Evolutionary conservation across 2,329 filamentous ascomycete species (phyloP).

Genomic region (Scytalidium sp.): DNA sequence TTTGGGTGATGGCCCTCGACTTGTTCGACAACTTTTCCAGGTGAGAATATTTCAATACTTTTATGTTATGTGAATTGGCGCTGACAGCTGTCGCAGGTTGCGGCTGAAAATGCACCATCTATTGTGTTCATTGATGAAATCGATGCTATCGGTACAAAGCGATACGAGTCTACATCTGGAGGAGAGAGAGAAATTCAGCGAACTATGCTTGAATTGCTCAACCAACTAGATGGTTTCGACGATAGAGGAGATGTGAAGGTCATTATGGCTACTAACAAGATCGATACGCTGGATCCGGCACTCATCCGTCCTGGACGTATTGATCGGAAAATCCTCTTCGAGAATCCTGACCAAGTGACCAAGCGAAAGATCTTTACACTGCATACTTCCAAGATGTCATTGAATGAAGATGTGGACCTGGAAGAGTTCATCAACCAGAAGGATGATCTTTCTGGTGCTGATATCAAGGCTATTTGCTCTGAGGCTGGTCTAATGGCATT

Average conservation of each 20-base stretch:
- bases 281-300: conserved; percentile 93
- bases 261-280: conserved; percentile 99
- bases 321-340: conserved; percentile 88
- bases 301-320: conserved; percentile 97
- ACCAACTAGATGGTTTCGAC: conserved; percentile 98
- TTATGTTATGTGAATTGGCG: conserved; percentile 3
- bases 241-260: conserved; percentile 99
- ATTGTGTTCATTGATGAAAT: conserved; percentile 99
- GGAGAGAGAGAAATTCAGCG: conserved; percentile 97
- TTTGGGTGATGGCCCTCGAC: conserved; percentile 87
- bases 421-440: conserved; percentile 99
- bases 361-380: conserved; percentile 97
- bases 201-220: conserved; percentile 97
- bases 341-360: conserved; percentile 76
- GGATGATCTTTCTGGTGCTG: conserved; percentile 93
- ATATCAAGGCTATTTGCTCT: conserved; percentile 98
- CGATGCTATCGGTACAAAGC: conserved; percentile 97
- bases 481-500: conserved; percentile 94
- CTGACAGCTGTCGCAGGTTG: conserved; percentile 54
- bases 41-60: conserved; percentile 35
- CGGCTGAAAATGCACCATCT: conserved; percentile 90
- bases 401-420: conserved; percentile 94
- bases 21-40: conserved; percentile 95
- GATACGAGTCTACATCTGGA: conserved; percentile 95
- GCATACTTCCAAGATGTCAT: conserved; percentile 97